These are phyloP conservation scores for Talaromyces wortmannii DNA, from an alignment of 495 filamentous ascomycete species.

Conservation along the genomic window DNA sequence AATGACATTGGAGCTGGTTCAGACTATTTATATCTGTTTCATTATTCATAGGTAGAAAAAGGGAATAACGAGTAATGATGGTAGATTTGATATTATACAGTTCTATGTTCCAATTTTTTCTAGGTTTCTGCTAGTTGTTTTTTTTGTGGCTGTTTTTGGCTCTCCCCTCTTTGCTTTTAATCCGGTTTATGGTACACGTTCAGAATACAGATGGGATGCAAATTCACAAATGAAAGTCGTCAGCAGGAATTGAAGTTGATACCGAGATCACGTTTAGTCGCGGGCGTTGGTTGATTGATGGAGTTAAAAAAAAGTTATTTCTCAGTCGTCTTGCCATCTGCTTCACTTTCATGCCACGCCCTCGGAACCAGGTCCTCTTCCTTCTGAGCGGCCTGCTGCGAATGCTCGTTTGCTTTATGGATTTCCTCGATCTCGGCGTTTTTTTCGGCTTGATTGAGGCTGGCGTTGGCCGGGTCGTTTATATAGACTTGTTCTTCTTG, in stretches of 20 bases:
- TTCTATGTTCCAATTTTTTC: no score
- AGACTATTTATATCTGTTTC: no score
- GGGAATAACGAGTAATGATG: no score
- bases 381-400: background rate
- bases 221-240: background rate
- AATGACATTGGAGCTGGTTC: no score
- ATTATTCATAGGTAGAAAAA: no score
- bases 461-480: constrained; percentile 5
- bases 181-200: background rate
- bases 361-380: constrained; percentile 41
- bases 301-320: constrained; percentile 9
- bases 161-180: no score
- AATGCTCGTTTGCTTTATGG: background rate
- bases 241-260: background rate
- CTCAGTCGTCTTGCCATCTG: constrained; percentile 17
- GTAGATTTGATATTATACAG: no score
- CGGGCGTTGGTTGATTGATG: background rate
- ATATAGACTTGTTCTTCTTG: constrained; percentile 5
- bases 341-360: constrained; percentile 40
- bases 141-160: no score
- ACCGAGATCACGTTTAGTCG: no score
- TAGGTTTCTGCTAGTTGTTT: no score
- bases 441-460: constrained; percentile 4
- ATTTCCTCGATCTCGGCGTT: constrained; percentile 7
- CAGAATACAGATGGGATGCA: background rate